Evolutionary conservation across 495 filamentous ascomycete genomes (phyloP), one percentile per base, ranked within the genome.

Genomic region (Parachaetomium inaequale): DNA sequence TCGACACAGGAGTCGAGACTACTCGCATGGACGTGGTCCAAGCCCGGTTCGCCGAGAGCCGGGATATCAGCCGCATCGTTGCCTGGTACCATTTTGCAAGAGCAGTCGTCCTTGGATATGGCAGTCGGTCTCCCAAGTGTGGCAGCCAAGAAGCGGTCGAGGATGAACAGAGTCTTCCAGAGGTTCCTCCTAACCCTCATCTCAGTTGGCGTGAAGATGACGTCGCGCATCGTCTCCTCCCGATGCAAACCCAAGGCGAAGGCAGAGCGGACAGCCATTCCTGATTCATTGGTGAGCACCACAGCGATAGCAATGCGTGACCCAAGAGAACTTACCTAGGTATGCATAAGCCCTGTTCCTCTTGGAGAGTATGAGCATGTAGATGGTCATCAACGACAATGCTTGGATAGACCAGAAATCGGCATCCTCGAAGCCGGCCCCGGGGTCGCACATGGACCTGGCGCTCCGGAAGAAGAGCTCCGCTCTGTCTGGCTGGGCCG

Each of bases 371-470:
- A 78, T 69, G 19, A 87, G 70, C 80, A 80, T 84, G 62, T 85
- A 88, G 2, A 87, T 61, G 1, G 84, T 74, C 82, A 87, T 87
- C 55, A 88, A 68, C 0, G 81, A 74, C 58, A 87, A 71, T 19
- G 83, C 83, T 60, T 87, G 85, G 53, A 88, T 75, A 25, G 83
- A 84, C 83, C 84, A 86, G 62, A 87, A 82, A 50, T 82, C 81
- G 47, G 78, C 81, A 71, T 88, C 84, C 68, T 88, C 85, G 50
- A 86, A 81, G 14, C 82, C 82, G n/a, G 74, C 72, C 1, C 76
- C 70, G 7, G 84, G 80, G 53, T 86, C 81, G 34, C 73, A 77
- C 51, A 85, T 73, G 52, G 74, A 76, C 65, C 80, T 83, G 25
- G 85, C 85, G 58, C 79, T 81, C 23, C 78, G 74, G 61, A 83